These are phyloP conservation scores for Ulota crispa DNA, from an alignment of 225 moss, liverwort and hornwort genomes.

Conservation along the genomic window DNA sequence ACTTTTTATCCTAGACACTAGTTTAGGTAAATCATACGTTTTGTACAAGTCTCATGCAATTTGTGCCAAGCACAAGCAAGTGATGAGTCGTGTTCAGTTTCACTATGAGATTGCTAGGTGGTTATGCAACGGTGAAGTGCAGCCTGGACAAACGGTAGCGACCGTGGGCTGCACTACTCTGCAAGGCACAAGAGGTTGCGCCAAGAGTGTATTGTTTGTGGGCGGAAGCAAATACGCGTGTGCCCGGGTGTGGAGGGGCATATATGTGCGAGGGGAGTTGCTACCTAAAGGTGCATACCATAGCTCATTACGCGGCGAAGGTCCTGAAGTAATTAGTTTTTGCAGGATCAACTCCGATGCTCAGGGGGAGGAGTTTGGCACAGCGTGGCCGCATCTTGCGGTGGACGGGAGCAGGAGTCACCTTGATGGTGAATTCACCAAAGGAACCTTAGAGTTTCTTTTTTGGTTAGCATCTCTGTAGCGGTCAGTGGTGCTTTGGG, in stretches of 20 bases:
- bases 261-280: too few species aligned
- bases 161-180: neutral
- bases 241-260: too few species aligned
- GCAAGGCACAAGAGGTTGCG: neutral
- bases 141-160: neutral
- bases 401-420: too few species aligned
- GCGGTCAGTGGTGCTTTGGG: too few species aligned
- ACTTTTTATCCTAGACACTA: neutral
- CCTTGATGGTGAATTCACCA: too few species aligned
- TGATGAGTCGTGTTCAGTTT: neutral
- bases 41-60: neutral
- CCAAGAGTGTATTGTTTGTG: neutral
- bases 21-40: neutral
- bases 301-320: neutral
- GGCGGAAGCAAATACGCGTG: too few species aligned
- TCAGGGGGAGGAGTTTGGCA: too few species aligned
- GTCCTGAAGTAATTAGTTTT: neutral
- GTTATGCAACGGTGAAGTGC: neutral
- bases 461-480: too few species aligned
- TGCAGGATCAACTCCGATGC: too few species aligned
- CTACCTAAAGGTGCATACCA: neutral
- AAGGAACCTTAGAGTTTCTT: too few species aligned
- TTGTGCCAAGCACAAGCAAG: rapidly evolving
- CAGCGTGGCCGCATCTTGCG: rapidly evolving
- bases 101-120: neutral